Conservation (phyloP, 1,284 basidiomycete species). For the Schizophyllum commune region DNA sequence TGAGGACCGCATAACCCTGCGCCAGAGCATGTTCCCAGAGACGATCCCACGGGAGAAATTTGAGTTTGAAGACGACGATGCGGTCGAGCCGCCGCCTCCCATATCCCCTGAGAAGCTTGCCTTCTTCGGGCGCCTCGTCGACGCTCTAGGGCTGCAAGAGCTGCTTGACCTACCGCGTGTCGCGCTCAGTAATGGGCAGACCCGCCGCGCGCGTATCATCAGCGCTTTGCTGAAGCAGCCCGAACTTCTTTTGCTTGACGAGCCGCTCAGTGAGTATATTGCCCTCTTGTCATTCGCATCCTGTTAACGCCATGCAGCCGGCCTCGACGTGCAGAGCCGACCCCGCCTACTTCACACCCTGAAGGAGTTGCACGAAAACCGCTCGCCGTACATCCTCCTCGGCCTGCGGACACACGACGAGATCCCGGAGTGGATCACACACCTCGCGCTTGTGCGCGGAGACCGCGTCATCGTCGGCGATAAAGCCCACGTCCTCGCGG, state of each 20-base stretch:
- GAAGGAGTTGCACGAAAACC: constrained; percentile 43
- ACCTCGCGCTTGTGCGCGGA: constrained; percentile 57
- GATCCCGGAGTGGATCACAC: constrained; percentile 78
- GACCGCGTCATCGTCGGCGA: constrained; percentile 39
- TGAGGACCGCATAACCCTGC: constrained; percentile 68
- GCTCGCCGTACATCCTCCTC: constrained; percentile 60
- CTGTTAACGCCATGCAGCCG: constrained; percentile 38
- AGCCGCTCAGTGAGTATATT: constrained; percentile 62
- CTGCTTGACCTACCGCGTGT: constrained; percentile 78
- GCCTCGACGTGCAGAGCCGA: constrained; percentile 59
- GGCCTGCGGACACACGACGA: constrained; percentile 77
- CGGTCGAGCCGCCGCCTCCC: constrained; percentile 15
- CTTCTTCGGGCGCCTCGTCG: constrained; percentile 43
- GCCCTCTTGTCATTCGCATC: constrained; percentile 8
- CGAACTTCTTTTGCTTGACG: constrained; percentile 74
- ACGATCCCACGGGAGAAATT: constrained; percentile 23
- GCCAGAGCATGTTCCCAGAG: constrained; percentile 62
- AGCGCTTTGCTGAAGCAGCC: constrained; percentile 69
- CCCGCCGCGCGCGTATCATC: constrained; percentile 77
- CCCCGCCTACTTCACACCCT: constrained; percentile 54
- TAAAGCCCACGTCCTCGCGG: constrained; percentile 30
- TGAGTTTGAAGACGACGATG: constrained; percentile 23
- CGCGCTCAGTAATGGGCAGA: constrained; percentile 90
- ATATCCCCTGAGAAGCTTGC: constrained; percentile 16
- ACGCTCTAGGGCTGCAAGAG: constrained; percentile 45